phyloP scores from a whole-genome alignment of 2,329 filamentous ascomycete genomes.

The Verticillium nubilum region DNA sequence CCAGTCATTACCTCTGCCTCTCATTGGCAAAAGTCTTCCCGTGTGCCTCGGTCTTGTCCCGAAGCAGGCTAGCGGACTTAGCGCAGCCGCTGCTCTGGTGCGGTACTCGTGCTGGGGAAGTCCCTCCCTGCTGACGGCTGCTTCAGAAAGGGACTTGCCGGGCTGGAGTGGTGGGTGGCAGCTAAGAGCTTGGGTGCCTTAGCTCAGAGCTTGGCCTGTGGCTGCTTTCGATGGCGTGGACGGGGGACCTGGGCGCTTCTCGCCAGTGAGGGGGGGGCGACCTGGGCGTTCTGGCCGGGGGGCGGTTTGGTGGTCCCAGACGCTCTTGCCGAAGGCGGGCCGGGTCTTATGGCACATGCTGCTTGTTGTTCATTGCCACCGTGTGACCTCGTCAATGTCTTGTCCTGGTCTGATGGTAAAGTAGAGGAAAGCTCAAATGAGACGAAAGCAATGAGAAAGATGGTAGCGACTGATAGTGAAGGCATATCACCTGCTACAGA shows the following conservation, averaged over 20 bases:
- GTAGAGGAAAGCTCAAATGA: no score
- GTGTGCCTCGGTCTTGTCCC: constrained; percentile 1
- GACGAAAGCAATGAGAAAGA: no score
- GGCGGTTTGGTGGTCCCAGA: neutral
- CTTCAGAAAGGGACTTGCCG: neutral
- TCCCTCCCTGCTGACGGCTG: neutral
- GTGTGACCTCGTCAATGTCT: no score
- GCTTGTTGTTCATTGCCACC: no score
- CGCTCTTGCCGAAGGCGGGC: neutral
- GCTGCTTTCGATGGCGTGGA: neutral
- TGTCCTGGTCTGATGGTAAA: no score
- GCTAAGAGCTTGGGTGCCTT: neutral
- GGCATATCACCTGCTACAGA: no score
- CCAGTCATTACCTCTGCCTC: neutral
- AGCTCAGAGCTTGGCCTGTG: neutral
- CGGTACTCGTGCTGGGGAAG: neutral
- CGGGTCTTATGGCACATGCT: neutral
- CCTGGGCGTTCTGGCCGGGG: neutral
- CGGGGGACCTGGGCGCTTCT: neutral
- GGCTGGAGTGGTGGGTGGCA: neutral
- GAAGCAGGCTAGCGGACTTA: neutral
- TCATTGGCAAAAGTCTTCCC: neutral
- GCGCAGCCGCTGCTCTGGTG: constrained; percentile 1
- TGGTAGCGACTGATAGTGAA: no score
- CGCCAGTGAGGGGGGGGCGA: neutral